Conservation (phyloP, 345 rosid genomes). For the Gossypium arboreum region DNA sequence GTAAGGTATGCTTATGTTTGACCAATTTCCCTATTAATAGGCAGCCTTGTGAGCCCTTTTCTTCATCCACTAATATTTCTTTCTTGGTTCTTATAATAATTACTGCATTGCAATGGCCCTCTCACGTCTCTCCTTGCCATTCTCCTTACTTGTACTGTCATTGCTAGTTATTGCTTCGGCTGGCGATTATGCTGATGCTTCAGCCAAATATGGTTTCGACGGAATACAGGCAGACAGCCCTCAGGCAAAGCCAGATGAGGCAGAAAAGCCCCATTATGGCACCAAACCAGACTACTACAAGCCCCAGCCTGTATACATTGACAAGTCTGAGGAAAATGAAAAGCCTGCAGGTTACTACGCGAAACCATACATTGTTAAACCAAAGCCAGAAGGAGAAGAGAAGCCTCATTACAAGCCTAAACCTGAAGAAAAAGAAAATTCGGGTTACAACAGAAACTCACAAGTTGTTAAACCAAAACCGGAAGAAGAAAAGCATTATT, state of each 20-base stretch:
- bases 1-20: neutral
- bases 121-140: constrained; percentile 1
- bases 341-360: neutral
- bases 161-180: constrained; percentile 10
- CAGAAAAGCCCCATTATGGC: neutral
- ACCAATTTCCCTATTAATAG: neutral
- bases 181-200: neutral
- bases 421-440: neutral
- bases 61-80: neutral
- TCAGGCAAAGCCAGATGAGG: neutral
- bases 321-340: neutral
- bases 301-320: neutral
- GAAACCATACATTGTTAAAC: neutral
- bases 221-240: neutral
- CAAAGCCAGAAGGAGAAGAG: neutral
- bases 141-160: constrained; percentile 1
- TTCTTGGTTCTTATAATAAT: neutral
- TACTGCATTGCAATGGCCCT: constrained; percentile 1
- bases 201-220: neutral
- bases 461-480: neutral
- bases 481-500: neutral
- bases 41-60: neutral
- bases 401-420: neutral
- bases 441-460: neutral
- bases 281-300: neutral